Base-by-base conservation (phyloP, 2,329 filamentous ascomycete genomes). In the Geosmithia morbida region DNA sequence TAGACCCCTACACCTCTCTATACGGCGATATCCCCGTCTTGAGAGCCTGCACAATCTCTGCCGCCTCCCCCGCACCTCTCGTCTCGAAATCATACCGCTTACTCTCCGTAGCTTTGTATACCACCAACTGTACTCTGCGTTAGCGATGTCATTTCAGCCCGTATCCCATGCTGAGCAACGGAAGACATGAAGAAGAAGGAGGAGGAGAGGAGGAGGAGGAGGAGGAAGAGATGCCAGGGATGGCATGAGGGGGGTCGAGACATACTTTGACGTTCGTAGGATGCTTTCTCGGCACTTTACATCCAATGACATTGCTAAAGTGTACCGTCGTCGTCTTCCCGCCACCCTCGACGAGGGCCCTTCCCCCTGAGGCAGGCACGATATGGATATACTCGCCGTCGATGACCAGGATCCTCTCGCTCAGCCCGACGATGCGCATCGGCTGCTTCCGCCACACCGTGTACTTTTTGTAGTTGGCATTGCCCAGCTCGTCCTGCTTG, bases 381-480 rank as follows among this genome's bases (percentile, higher is more conserved):
- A 94, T 87, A 62, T 90, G 85, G 51, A 94, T 79, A 61, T 89
- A 92, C 60, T 94, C 87, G 50, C 85, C 85, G 55, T 90, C 86
- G 53, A 94, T 86, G 44, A 84, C 80, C 41, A 92, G 68, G 10
- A 87, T 77, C 49, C 85, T 78, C 55, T 88, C 83, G 50, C 85
- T 85, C 57, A 83, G 76, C 3, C 79, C 81, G 41, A 85, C 81
- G 55, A 92, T 83, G 20, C 84, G 80, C 75, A 92, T 87, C 8
- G 84, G 81, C 62, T 89, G 85, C 63, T 88, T 87, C 52, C 86
- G 79, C 68, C 83, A 85, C 16, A 94, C 86, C 13, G 78, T 80
- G 63, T 87, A 92, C 55, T 82, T 83, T 57, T 85, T 83, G 66
- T 85, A 84, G 55, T 72, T 79, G 41, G 71, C 69, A 49, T 68